Evolutionary conservation across 768 basidiomycete genomes (phyloP), one percentile per base, ranked within the genome.

Genomic region (Phylloporus sp.): DNA sequence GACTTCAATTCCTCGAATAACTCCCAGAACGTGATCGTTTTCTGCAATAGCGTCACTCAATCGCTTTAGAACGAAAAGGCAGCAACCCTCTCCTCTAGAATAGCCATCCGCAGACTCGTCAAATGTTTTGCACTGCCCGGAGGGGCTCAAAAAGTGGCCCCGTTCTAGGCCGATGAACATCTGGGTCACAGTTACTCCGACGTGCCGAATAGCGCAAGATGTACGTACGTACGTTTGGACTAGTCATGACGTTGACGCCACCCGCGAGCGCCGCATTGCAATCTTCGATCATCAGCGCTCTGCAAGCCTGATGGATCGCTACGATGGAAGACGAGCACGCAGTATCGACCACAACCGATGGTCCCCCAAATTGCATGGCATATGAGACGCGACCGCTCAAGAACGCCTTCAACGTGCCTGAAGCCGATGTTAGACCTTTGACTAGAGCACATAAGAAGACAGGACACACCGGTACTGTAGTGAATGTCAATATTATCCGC

Each of bases 81-180:
- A 84, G 54, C 84, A 85, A 6, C 88, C 87, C 62, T 90, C 88
- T 13, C 76, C 69, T 42, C 87, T 81, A 22, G 79, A 81, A 62
- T 89, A 89, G 0, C 88, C 88, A 59, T 88, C 84, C 1, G 87
- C 88, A 2, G 80, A 74, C 2, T 78, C 80, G 54, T 88, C 87
- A 61, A 88, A 88, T 0, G 85, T 67, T 56, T 80, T 86, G 65
- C 85, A 86, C 60, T 83, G 81, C 5, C 85, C 86, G 0, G 80
- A 78, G 0, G 79, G 76, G 58, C 76, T 82, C 44, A 89, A 68
- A 61, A 89, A 88, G 60, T 85, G 85, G 0, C 78, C 86, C 26
- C 80, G 75, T 53, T 86, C 83, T 3, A 89, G 72, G 26, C 85
- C 86, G 13, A 85, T 61, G 55, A 81, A 84, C 80, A 84, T 84